A percentile compares a stretch with the other conserved stretches of the same genome.
These are phyloP conservation scores for Phaeosphaeria sp. DNA, from an alignment of 2,329 filamentous ascomycete species.

Conservation along the genomic window DNA sequence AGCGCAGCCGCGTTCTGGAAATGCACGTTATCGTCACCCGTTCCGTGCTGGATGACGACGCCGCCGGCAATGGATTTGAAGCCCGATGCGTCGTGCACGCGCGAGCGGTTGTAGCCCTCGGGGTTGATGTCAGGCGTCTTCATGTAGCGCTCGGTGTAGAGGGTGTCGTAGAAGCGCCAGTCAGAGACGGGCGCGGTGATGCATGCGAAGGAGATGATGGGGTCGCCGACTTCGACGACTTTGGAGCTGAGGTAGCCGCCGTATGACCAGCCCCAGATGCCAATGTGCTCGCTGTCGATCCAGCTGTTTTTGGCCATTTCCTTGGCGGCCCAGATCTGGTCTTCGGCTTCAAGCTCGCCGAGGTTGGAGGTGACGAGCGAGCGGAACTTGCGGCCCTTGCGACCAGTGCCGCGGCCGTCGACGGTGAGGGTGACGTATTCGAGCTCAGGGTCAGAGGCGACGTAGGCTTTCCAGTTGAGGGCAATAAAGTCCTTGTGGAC, in stretches of 20 bases:
- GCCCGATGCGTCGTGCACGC: constrained; percentile 64
- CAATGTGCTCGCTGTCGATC: constrained; percentile 66
- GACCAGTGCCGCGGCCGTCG: constrained; percentile 72
- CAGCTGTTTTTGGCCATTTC: constrained; percentile 61
- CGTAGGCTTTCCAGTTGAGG: constrained; percentile 67
- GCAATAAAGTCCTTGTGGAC: constrained; percentile 64
- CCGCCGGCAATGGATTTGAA: constrained; percentile 69
- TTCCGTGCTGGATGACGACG: constrained; percentile 70
- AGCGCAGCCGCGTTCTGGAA: constrained; percentile 71
- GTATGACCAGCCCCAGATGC: constrained; percentile 74
- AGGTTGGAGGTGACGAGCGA: constrained; percentile 65
- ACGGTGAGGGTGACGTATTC: constrained; percentile 72
- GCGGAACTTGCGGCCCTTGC: constrained; percentile 69
- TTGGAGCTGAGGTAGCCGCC: constrained; percentile 72
- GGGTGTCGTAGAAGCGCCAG: constrained; percentile 74
- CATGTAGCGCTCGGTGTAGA: constrained; percentile 79
- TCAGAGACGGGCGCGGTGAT: constrained; percentile 72
- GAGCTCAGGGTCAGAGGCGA: constrained; percentile 71
- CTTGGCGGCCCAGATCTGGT: constrained; percentile 72
- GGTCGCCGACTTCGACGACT: constrained; percentile 68
- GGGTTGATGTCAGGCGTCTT: constrained; percentile 65
- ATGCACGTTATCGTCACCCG: constrained; percentile 75
- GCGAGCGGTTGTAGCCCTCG: constrained; percentile 66
- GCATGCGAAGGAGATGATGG: constrained; percentile 67
- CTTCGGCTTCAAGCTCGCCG: constrained; percentile 68